Conservation (phyloP, 768 basidiomycete genomes). For the Dictyophora rubrovolvata region DNA sequence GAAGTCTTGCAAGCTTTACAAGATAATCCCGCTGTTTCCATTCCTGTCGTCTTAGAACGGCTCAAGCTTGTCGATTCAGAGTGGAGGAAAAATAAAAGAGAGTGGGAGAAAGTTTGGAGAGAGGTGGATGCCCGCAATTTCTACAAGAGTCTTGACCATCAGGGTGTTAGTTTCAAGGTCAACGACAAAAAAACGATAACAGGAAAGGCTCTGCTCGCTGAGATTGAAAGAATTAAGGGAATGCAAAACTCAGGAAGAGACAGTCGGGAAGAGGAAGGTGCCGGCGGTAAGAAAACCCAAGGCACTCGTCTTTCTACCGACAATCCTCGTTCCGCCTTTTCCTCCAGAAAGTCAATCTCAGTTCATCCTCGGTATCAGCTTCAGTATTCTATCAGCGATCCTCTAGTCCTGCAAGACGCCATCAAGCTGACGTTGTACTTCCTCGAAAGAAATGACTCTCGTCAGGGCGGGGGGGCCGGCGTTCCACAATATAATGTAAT, state of each 20-base stretch:
- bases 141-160: constrained; percentile 95
- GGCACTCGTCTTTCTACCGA: not conserved
- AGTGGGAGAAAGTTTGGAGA: constrained; percentile 95
- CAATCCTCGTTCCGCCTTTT: not conserved
- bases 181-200: constrained; percentile 94
- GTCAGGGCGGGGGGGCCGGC: constrained; percentile 8
- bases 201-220: constrained; percentile 68
- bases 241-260: constrained; percentile 38
- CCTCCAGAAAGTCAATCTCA: constrained; percentile 21
- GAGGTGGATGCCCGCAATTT: constrained; percentile 97
- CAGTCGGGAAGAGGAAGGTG: constrained; percentile 13
- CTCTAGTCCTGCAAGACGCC: constrained; percentile 73
- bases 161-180: constrained; percentile 87
- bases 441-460: constrained; percentile 72
- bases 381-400: constrained; percentile 69
- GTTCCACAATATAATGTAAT: constrained; percentile 47
- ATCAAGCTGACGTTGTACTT: constrained; percentile 86
- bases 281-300: not conserved
- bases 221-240: constrained; percentile 62
- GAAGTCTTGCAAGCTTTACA: constrained; percentile 83
- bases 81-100: constrained; percentile 88
- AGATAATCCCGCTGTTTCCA: constrained; percentile 81
- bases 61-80: constrained; percentile 94
- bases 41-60: constrained; percentile 83
- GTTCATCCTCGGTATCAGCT: constrained; percentile 47